Base-by-base conservation (phyloP, 2,329 filamentous ascomycete genomes). In the Gliomastix tumulicola region DNA sequence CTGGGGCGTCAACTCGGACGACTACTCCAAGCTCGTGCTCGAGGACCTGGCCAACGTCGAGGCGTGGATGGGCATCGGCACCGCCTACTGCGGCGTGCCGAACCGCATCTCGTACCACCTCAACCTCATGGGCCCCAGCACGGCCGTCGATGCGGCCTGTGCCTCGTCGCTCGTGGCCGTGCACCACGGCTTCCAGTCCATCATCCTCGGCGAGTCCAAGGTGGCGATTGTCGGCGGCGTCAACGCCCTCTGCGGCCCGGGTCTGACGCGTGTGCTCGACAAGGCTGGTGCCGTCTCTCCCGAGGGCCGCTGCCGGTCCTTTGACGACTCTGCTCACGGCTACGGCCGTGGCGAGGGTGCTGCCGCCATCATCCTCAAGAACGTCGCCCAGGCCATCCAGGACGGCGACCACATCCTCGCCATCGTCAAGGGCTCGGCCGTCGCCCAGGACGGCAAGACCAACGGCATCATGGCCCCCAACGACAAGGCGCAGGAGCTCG, bases 261-360 rank as follows among this genome's bases (percentile, higher is more conserved):
- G 55, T 21, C 20, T 20, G 36, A 31, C 20, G 8, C 20, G 32
- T 11, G 30, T 38, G 22, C 30, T 42, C 15, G 35, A 31, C 17
- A 21, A 28, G 17, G 38, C 41, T 27, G 42, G 40, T 6, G 37
- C 33, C 3, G 11, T 44, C 4, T 38, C 36, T 2, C 37, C 36
- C 1, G 39, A 41, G 15, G 36, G 41, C 5, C 17, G 30, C 10
- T 41, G 36, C 30, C 32, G 30, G 11, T 36, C 36, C 8, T 41
- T 41, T 21, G 64, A 68, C 42, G 53, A 48, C 3, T 49, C 48
- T 3, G 73, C 68, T 0, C 54, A 73, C 43, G 73, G 80, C 1
- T 84, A 83, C 47, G 76, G 71, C 0, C 65, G 79, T 21, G 79
- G 78, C 3, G 80, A 84, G 47, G 80, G 78, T 1, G 62, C 74